Evolutionary conservation across 1,139 yeast genomes (phyloP).

Genomic region (Kodamaea plutei): DNA sequence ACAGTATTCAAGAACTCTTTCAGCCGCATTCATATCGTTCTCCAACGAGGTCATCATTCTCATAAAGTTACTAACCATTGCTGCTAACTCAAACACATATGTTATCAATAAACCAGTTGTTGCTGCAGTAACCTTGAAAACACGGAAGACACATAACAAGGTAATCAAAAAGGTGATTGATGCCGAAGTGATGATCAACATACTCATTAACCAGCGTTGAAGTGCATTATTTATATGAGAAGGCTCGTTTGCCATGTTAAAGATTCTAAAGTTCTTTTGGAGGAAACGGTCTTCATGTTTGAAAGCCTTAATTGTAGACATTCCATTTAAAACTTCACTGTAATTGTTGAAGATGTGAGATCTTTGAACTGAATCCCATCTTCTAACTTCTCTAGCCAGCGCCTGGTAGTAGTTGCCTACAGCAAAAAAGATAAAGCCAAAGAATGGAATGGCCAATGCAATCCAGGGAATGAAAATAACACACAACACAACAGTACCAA

Average conservation of each 20-base stretch:
- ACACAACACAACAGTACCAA: conserved; percentile 65
- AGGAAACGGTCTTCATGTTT: conserved; percentile 47
- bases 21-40: conserved; percentile 84
- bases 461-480: conserved; percentile 64
- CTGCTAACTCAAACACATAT: conserved; percentile 50
- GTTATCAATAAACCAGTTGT: conserved; percentile 70
- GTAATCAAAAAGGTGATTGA: conserved; percentile 46
- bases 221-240: conserved; percentile 61
- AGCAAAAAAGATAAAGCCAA: conserved; percentile 30
- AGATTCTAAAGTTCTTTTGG: conserved; percentile 41
- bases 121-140: conserved; percentile 59
- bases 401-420: conserved; percentile 57
- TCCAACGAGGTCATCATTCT: conserved; percentile 66
- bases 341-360: conserved; percentile 76
- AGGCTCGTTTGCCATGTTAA: conserved; percentile 70
- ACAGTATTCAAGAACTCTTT: conserved; percentile 71
- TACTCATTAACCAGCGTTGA: conserved; percentile 75
- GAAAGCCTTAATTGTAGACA: conserved; percentile 67
- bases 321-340: conserved; percentile 70
- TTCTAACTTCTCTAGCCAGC: conserved; percentile 74
- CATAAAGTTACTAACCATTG: conserved; percentile 44
- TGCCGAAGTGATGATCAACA: conserved; percentile 44
- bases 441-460: conserved; percentile 44
- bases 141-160: conserved; percentile 59
- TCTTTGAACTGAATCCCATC: conserved; percentile 74